Evolutionary conservation across 2,329 filamentous ascomycete species (phyloP).

Genomic region (Monosporascus sp.): DNA sequence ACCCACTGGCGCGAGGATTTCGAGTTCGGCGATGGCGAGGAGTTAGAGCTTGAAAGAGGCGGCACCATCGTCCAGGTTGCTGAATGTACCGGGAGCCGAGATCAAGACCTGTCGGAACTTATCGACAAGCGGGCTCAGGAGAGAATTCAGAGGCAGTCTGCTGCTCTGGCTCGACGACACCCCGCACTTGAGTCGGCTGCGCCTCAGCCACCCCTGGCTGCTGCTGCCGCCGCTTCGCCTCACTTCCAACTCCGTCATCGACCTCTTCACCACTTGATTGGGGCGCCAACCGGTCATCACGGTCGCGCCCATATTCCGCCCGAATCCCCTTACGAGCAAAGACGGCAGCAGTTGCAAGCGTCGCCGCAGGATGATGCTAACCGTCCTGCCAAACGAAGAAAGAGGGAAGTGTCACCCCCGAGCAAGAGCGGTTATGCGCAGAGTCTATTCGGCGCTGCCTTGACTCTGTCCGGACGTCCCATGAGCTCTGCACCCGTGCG

Average conservation of each 20-base stretch:
- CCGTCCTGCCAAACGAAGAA: conserved; percentile 37
- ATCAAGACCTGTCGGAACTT: conserved; percentile 74
- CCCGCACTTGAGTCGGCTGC: conserved; percentile 19
- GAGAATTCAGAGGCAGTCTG: conserved; percentile 43
- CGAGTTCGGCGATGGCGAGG: conserved; percentile 74
- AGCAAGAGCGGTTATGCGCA: conserved; percentile 46
- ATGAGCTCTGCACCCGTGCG: conserved; percentile 27
- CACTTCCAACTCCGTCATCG: conserved; percentile 37
- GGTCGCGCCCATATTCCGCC: conserved; percentile 53
- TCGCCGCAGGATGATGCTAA: conserved; percentile 17
- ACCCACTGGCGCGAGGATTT: conserved; percentile 69
- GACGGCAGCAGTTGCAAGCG: conserved; percentile 30
- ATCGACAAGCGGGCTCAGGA: conserved; percentile 64
- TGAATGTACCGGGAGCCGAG: conserved; percentile 64
- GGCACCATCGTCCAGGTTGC: conserved; percentile 74
- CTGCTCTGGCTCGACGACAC: conserved; percentile 34
- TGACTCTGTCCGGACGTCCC: conserved; percentile 37
- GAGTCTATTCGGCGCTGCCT: conserved; percentile 43
- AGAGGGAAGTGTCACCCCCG: conserved; percentile 30
- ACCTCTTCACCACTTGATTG: conserved; percentile 55
- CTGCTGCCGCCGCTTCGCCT: conserved; percentile 11
- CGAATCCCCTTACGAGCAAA: conserved; percentile 62
- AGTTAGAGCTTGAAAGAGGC: conserved; percentile 71
- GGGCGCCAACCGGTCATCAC: conserved; percentile 57
- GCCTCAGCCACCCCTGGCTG: conserved; percentile 12